These are phyloP conservation scores for Rhizophora mangle DNA, from an alignment of 345 rosid genomes.

Conservation along the genomic window DNA sequence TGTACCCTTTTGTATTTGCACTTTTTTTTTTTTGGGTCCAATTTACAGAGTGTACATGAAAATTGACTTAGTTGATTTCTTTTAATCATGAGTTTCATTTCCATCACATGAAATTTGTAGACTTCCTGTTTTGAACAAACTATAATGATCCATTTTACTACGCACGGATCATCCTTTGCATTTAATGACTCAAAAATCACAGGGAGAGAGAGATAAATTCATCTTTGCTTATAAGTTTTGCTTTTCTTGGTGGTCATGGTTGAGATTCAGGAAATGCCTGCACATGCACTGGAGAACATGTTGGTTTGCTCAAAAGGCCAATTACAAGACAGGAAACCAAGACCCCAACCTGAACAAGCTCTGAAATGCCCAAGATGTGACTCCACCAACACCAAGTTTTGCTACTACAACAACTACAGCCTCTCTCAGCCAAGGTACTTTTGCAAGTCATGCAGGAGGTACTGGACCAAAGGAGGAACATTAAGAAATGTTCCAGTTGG, in stretches of 20 bases:
- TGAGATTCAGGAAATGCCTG: not conserved
- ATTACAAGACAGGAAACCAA: slow-evolving; percentile 57
- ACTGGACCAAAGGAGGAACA: slow-evolving; percentile 89
- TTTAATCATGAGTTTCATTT: not conserved
- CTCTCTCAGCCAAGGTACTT: slow-evolving; percentile 81
- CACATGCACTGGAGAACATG: slow-evolving; percentile 53
- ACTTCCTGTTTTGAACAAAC: no score
- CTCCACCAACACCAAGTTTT: slow-evolving; percentile 79
- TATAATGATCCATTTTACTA: no score
- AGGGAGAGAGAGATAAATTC: no score
- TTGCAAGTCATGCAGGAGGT: slow-evolving; percentile 80
- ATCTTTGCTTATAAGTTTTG: no score
- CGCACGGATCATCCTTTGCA: no score
- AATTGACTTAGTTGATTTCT: not conserved
- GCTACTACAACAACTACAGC: slow-evolving; percentile 90
- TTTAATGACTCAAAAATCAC: no score
- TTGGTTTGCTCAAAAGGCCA: slow-evolving; percentile 52
- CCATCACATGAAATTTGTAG: not conserved
- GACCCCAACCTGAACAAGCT: slow-evolving; percentile 60
- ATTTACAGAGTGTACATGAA: no score
- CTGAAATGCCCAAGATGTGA: slow-evolving; percentile 76
- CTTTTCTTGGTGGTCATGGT: not conserved
- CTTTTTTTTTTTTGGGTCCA: no score
- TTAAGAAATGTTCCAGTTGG: slow-evolving; percentile 78
- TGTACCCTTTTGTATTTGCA: no score